Evolutionary conservation across 805 yeast genomes (phyloP), one percentile per base, ranked within the genome.

Genomic region (Kazachstania viticola): DNA sequence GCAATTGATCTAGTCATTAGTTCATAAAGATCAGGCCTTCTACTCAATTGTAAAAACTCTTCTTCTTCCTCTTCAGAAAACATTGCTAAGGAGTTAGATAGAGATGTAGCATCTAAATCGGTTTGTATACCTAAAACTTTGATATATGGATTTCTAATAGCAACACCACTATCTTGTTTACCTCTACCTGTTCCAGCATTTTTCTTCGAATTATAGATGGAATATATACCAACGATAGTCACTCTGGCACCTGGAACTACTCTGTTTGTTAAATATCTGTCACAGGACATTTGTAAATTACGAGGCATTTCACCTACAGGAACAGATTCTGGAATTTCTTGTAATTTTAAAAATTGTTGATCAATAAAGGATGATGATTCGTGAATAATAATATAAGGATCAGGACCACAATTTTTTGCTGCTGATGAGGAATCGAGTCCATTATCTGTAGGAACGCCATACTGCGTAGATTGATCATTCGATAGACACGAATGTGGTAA

Each of bases 251-350:
- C 99, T 0, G 99, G 99, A 25, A 88, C 80, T 19, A 91, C 85
- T 40, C 71, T 75, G 60, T 91, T 91, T 17, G 95, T 79, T 51
- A 91, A 63, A 46, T 81, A 82, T 39, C 98, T 70, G 55, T 91
- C 97, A 21, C 84, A 83, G 27, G 91, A 80, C 41, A 91, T 65
- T 36, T 83, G 51, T 25, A 91, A 78, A 49, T 91, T 94, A 45
- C 99, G 73, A 7, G 99, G 99, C 84, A 91, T 79, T 61, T 91
- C 99, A 44, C 99, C 98, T 18, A 91, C 94, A 1, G 98, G 99
- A 2, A 91, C 96, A 78, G 82, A 82, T 55, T 91, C 99, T 9
- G 97, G 96, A n/a, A 91, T 69, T 55, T 91, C 98, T 57, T 91
- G 99, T 35, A 91, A 66, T 56, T 91, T 91, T 48, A 91, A 67